A percentile compares a stretch with the other conserved stretches of the same genome.
Conservation (phyloP, 2,329 filamentous ascomycete genomes). For the Aspergillus glaucus region DNA sequence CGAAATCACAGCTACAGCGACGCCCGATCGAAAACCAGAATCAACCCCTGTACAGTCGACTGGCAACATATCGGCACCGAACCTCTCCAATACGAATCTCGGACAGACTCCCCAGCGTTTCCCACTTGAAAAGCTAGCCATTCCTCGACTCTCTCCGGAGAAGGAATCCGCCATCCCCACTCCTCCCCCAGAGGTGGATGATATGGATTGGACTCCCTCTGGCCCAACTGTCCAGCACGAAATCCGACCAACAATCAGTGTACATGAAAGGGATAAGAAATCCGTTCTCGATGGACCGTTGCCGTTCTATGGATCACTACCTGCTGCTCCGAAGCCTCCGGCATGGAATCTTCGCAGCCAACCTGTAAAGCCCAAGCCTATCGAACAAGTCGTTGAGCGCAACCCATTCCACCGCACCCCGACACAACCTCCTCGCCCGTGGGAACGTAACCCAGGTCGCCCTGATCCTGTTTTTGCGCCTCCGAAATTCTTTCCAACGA, state of each 20-base stretch:
- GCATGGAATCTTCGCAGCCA: conserved; percentile 36
- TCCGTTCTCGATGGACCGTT: conserved; percentile 27
- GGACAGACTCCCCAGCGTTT: conserved; percentile 23
- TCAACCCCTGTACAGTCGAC: conserved; percentile 12
- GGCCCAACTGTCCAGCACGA: conserved; percentile 36
- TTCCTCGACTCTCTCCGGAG: conserved; percentile 16
- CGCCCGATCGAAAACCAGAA: conserved; percentile 16
- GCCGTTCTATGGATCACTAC: conserved; percentile 41
- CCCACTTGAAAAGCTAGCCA: conserved; percentile 36
- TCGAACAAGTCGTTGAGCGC: conserved; percentile 28
- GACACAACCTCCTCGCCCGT: conserved; percentile 16
- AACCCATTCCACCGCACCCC: conserved; percentile 34
- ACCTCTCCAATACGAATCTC: conserved; percentile 9
- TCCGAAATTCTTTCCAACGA: conserved; percentile 41
- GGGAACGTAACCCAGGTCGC: conserved; percentile 11
- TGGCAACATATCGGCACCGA: conserved; percentile 9
- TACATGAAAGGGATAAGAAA: conserved; percentile 23
- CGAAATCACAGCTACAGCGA: conserved; percentile 28
- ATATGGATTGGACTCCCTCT: conserved; percentile 49
- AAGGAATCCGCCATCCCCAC: conserved; percentile 26
- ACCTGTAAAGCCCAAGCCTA: conserved; percentile 21
- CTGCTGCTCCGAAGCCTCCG: conserved; percentile 34
- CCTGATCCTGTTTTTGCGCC: conserved; percentile 34
- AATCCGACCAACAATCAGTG: conserved; percentile 26
- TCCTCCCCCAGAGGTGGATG: conserved; percentile 36